These are phyloP conservation scores for Thalia dealbata DNA, from an alignment of 176 grass and related monocot genomes.

Conservation along the genomic window DNA sequence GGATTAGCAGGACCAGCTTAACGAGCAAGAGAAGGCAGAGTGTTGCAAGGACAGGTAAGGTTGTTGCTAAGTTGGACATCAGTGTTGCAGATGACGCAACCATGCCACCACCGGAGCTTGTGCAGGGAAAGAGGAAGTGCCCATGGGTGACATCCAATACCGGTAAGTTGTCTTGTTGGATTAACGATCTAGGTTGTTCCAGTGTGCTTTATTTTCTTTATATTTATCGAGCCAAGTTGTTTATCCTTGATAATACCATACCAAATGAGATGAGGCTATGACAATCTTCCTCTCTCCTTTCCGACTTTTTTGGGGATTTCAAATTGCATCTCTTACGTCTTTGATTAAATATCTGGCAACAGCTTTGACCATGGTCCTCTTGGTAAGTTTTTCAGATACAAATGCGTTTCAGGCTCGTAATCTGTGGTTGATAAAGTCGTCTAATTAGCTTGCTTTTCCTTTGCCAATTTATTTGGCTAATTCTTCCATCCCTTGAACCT, in stretches of 20 bases:
- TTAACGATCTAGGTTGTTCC: not conserved
- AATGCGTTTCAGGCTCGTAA: too few relatives aligned
- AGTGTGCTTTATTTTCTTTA: not conserved
- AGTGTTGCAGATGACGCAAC: constrained; percentile 6
- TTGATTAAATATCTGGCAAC: too few relatives aligned
- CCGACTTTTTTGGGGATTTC: too few relatives aligned
- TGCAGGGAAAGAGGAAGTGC: constrained; percentile 50
- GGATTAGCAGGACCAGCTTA: constrained; percentile 19
- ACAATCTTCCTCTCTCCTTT: too few relatives aligned
- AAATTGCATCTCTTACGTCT: too few relatives aligned
- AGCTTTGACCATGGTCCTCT: too few relatives aligned
- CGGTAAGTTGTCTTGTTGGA: constrained; percentile 33
- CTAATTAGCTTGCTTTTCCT: too few relatives aligned
- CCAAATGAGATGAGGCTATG: too few relatives aligned
- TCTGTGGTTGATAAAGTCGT: too few relatives aligned
- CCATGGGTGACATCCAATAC: constrained; percentile 71
- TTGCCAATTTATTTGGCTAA: too few relatives aligned
- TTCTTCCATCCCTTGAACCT: too few relatives aligned
- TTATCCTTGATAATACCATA: not conserved
- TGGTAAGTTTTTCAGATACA: too few relatives aligned
- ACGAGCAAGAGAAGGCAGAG: constrained; percentile 19
- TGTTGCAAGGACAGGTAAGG: constrained; percentile 37
- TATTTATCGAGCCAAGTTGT: not conserved
- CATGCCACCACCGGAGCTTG: constrained; percentile 14
- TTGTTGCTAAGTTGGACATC: constrained; percentile 24